A percentile compares a stretch with the other conserved stretches of the same genome.
Conservation (phyloP, 1,139 yeast genomes). For the Saccharomycopsis hybrid region DNA sequence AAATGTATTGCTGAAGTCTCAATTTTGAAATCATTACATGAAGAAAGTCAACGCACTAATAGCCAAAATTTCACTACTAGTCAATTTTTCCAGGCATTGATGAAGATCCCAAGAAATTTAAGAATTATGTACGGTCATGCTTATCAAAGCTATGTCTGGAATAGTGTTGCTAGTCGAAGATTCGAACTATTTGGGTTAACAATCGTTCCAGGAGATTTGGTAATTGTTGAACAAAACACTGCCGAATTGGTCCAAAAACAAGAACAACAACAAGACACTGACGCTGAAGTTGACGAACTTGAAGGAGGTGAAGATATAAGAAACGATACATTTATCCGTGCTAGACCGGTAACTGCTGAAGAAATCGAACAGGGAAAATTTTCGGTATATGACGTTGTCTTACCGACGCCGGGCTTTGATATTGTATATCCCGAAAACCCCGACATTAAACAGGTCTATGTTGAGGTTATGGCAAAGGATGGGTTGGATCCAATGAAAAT, state of each 20-base stretch:
- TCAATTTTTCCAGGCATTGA: constrained; percentile 70
- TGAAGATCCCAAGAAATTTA: constrained; percentile 87
- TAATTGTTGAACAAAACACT: constrained; percentile 38
- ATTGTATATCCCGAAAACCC: constrained; percentile 72
- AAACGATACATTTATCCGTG: constrained; percentile 48
- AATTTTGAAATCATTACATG: constrained; percentile 52
- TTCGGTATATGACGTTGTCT: constrained; percentile 73
- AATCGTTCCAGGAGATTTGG: constrained; percentile 80
- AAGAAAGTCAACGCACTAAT: constrained; percentile 32
- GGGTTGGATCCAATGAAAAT: constrained; percentile 78
- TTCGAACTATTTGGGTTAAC: constrained; percentile 62
- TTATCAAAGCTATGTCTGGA: constrained; percentile 95
- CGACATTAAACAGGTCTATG: constrained; percentile 54
- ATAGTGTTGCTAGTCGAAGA: constrained; percentile 74
- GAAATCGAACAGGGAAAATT: constrained; percentile 58
- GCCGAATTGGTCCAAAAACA: constrained; percentile 15
- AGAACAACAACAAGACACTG: constrained; percentile 26
- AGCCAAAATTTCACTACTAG: constrained; percentile 42
- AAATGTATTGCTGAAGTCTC: constrained; percentile 81
- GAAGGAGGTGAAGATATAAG: constrained; percentile 61
- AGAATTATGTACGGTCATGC: constrained; percentile 96
- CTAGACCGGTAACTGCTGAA: constrained; percentile 64
- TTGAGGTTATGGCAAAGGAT: constrained; percentile 70
- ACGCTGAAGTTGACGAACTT: constrained; percentile 40
- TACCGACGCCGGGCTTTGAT: constrained; percentile 95